Percentiles rank a stretch among this genome's conserved stretches.
These are phyloP conservation scores for Apiotrichum veenhuisii DNA, from an alignment of 1,284 basidiomycete genomes.

Conservation along the genomic window DNA sequence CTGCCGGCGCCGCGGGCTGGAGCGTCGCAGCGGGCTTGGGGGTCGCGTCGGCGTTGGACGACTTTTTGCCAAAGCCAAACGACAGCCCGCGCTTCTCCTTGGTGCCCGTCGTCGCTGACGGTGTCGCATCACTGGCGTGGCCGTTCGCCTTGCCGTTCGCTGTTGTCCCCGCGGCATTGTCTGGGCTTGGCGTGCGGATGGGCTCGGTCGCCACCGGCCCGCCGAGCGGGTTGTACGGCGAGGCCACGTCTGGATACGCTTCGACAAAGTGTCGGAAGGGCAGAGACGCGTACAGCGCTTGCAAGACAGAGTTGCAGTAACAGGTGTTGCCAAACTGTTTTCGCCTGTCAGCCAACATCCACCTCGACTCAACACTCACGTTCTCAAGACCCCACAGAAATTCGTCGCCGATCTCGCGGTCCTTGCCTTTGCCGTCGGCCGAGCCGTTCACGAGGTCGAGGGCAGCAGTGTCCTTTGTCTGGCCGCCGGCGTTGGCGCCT, in stretches of 20 bases:
- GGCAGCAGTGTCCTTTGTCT: neutral
- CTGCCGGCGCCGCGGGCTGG: constrained; percentile 1
- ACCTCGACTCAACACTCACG: constrained; percentile 57
- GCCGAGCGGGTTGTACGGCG: constrained; percentile 42
- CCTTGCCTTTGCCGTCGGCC: constrained; percentile 22
- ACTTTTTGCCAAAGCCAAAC: constrained; percentile 15
- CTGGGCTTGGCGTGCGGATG: constrained; percentile 7
- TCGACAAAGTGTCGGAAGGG: constrained; percentile 73
- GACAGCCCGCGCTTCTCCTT: constrained; percentile 27
- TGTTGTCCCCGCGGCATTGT: constrained; percentile 7
- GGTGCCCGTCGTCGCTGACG: neutral
- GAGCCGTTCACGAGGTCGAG: neutral
- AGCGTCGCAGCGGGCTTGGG: neutral
- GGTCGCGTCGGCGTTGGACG: constrained; percentile 5
- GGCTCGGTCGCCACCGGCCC: constrained; percentile 16
- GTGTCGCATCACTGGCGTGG: constrained; percentile 15
- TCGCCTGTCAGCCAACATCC: no score
- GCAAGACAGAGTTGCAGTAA: constrained; percentile 96
- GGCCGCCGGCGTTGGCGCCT: neutral
- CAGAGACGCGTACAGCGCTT: constrained; percentile 85
- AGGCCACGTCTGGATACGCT: constrained; percentile 52
- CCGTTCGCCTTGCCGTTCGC: constrained; percentile 22
- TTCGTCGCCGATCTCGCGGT: constrained; percentile 36
- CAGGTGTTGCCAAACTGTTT: constrained; percentile 80
- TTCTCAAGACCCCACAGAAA: constrained; percentile 81